Conservation (phyloP, 2,329 filamentous ascomycete genomes). For the Penicillium capsulatum region DNA sequence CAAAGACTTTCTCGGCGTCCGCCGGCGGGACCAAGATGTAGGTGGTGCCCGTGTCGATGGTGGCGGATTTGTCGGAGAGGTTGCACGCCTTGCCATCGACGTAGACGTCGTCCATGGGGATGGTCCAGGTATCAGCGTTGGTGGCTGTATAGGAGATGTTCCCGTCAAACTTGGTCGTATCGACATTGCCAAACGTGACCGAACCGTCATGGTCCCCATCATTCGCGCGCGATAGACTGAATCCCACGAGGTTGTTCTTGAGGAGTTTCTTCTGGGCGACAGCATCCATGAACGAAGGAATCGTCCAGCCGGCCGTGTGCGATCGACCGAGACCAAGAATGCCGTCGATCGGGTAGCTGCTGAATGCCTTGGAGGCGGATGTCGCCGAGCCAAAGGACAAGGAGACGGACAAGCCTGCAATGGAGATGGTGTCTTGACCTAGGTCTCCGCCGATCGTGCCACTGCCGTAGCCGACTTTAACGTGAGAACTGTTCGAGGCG, state of each 20-base stretch:
- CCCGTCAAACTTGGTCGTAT: slow-evolving; percentile 64
- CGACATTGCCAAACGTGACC: slow-evolving; percentile 69
- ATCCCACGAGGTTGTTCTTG: slow-evolving; percentile 62
- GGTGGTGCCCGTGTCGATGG: slow-evolving; percentile 80
- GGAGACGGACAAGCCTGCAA: slow-evolving; percentile 62
- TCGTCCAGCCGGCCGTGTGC: slow-evolving; percentile 46
- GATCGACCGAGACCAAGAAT: slow-evolving; percentile 74
- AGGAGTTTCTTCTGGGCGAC: slow-evolving; percentile 57
- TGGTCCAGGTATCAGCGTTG: slow-evolving; percentile 63
- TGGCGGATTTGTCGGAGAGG: slow-evolving; percentile 56
- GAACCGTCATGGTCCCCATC: slow-evolving; percentile 69
- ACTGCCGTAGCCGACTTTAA: slow-evolving; percentile 67
- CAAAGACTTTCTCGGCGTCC: slow-evolving; percentile 66
- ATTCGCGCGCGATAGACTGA: slow-evolving; percentile 63
- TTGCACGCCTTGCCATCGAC: slow-evolving; percentile 57
- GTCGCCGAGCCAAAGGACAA: slow-evolving; percentile 70
- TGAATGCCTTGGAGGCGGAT: slow-evolving; percentile 68
- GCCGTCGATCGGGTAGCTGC: slow-evolving; percentile 77
- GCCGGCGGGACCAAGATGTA: slow-evolving; percentile 67
- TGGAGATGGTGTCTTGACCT: slow-evolving; percentile 61
- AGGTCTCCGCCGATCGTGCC: slow-evolving; percentile 66
- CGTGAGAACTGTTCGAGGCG: slow-evolving; percentile 50
- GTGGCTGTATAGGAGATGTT: slow-evolving; percentile 63
- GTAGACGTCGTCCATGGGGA: slow-evolving; percentile 62
- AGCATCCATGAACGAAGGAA: slow-evolving; percentile 64